A percentile compares a stretch with the other conserved stretches of the same genome.
Conservation (phyloP, 257 asterid species). For the Jasminum sambac region DNA sequence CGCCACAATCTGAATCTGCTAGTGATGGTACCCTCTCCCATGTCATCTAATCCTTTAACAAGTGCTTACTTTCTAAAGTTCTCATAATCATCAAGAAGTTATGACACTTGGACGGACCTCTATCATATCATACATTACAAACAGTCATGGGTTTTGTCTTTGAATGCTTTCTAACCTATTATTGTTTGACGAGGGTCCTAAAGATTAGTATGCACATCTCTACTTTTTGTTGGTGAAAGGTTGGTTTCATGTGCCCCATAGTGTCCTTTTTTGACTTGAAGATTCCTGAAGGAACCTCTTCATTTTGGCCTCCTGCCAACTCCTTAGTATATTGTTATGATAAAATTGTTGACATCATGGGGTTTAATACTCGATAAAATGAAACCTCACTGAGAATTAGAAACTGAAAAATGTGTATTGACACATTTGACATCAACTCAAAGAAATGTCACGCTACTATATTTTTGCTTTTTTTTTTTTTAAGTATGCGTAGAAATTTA, state of each 20-base stretch:
- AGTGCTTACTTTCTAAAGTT: too few species aligned
- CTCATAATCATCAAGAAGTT: too few species aligned
- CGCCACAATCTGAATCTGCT: too few species aligned
- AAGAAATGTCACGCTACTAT: too few species aligned
- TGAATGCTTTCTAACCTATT: background rate
- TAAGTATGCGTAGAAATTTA: too few species aligned
- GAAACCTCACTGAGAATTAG: background rate
- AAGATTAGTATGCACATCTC: slow-evolving; percentile 23
- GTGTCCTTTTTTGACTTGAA: slow-evolving; percentile 57
- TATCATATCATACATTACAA: background rate
- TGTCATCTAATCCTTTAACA: too few species aligned
- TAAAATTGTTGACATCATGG: slow-evolving; percentile 22
- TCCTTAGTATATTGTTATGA: slow-evolving; percentile 12
- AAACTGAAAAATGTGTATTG: too few species aligned
- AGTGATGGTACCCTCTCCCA: too few species aligned
- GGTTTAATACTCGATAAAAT: slow-evolving; percentile 10
- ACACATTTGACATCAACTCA: too few species aligned
- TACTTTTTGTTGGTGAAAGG: slow-evolving; percentile 43
- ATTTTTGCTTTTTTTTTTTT: too few species aligned
- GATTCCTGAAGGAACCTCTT: slow-evolving; percentile 49
- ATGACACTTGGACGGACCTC: too few species aligned
- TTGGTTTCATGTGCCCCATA: slow-evolving; percentile 59
- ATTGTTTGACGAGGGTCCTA: slow-evolving; percentile 18
- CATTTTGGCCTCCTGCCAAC: slow-evolving; percentile 4
- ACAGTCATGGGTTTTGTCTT: background rate